Evolutionary conservation across 2,329 filamentous ascomycete species (phyloP).

Genomic region (Stachybotrys echinatus): DNA sequence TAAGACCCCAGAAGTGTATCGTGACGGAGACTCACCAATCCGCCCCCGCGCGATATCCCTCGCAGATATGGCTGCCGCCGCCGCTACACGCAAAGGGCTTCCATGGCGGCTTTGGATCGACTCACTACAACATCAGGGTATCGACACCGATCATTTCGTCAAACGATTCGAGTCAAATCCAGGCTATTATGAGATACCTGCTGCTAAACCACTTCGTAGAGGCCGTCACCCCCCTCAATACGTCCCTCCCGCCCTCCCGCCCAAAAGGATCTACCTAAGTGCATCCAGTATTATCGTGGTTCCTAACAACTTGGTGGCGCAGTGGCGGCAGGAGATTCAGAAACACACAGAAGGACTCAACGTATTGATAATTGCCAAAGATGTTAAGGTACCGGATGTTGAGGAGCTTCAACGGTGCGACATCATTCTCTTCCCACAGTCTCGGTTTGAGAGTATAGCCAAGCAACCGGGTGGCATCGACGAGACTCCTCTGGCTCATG

Average conservation of each 20-base stretch:
- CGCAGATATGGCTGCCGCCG: constrained; percentile 69
- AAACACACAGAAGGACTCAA: constrained; percentile 68
- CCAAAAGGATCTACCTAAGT: constrained; percentile 55
- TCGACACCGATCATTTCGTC: constrained; percentile 49
- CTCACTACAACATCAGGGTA: constrained; percentile 36
- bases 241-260: constrained; percentile 19
- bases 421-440: constrained; percentile 71
- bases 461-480: constrained; percentile 22
- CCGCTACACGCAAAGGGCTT: constrained; percentile 59
- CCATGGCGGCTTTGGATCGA: constrained; percentile 67
- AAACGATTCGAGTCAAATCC: constrained; percentile 51
- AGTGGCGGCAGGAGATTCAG: constrained; percentile 77
- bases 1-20: constrained; percentile 57
- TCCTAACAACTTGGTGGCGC: constrained; percentile 74
- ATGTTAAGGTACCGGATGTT: constrained; percentile 45
- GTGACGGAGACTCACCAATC: constrained; percentile 30
- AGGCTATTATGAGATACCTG: constrained; percentile 53
- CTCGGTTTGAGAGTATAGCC: constrained; percentile 61
- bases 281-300: constrained; percentile 72
- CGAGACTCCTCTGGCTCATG: constrained; percentile 57
- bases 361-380: constrained; percentile 56
- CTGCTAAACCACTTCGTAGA: constrained; percentile 28
- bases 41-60: constrained; percentile 54
- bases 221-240: constrained; percentile 9
- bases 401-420: constrained; percentile 62